Percentiles rank a stretch among this genome's conserved stretches.
These are phyloP conservation scores for Ceratobasidium sp. DNA, from an alignment of 1,284 basidiomycete genomes.

Conservation along the genomic window DNA sequence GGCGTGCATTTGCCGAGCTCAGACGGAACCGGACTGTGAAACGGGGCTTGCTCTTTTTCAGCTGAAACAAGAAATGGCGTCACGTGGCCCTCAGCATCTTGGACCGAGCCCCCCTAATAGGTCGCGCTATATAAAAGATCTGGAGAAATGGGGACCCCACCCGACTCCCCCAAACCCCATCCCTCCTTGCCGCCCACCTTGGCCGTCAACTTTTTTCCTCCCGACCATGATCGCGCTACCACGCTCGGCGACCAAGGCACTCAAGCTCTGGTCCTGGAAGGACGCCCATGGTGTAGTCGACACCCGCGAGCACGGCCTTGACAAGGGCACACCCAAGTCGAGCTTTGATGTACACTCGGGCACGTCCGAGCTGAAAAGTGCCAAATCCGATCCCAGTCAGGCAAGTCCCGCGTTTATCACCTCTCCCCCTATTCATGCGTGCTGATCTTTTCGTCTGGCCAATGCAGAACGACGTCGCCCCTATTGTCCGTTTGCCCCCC, in stretches of 20 bases:
- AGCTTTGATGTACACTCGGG: background rate
- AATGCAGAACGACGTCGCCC: conserved; percentile 11
- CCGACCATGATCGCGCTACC: conserved; percentile 34
- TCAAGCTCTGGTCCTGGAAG: conserved; percentile 35
- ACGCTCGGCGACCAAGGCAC: conserved; percentile 40
- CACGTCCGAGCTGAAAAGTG: conserved; percentile 6
- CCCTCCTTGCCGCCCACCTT: background rate
- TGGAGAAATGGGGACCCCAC: conserved; percentile 8
- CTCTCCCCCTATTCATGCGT: background rate
- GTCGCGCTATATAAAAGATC: conserved; percentile 8
- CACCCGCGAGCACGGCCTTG: conserved; percentile 12
- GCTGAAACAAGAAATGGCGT: conserved; percentile 19
- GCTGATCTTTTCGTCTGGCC: conserved; percentile 9
- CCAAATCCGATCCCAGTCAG: conserved; percentile 22
- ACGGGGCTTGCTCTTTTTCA: conserved; percentile 10
- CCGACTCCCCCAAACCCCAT: conserved; percentile 3
- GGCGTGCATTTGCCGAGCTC: conserved; percentile 3
- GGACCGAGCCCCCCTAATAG: conserved; percentile 9
- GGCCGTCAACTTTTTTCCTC: background rate
- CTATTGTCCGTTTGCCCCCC: conserved; percentile 21
- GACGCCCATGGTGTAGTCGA: conserved; percentile 4
- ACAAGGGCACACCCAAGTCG: conserved; percentile 19
- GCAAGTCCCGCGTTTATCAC: conserved; percentile 1
- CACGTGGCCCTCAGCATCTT: conserved; percentile 31
- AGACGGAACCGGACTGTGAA: conserved; percentile 1